These are phyloP conservation scores for Polychaeton citri DNA, from an alignment of 2,329 filamentous ascomycete species.

Conservation along the genomic window DNA sequence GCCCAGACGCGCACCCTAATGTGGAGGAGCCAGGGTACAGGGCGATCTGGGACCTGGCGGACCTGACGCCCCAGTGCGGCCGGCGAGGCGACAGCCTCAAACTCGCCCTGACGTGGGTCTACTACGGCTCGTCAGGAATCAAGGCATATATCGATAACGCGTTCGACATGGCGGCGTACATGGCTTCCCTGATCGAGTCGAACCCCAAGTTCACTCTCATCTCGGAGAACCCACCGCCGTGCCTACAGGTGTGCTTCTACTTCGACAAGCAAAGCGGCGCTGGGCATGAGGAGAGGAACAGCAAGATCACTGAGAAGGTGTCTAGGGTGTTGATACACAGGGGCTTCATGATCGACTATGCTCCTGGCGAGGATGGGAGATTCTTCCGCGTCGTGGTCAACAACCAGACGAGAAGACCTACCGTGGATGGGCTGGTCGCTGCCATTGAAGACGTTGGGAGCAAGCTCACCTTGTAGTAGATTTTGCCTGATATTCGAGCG, in stretches of 20 bases:
- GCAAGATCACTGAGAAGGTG: constrained; percentile 42
- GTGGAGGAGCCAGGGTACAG: constrained; percentile 16
- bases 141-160: constrained; percentile 49
- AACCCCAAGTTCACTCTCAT: constrained; percentile 56
- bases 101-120: constrained; percentile 76
- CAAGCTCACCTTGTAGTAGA: too few species aligned
- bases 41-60: constrained; percentile 78
- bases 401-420: constrained; percentile 44
- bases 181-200: constrained; percentile 47
- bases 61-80: constrained; percentile 87
- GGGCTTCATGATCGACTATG: constrained; percentile 60
- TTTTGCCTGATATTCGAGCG: too few species aligned
- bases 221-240: constrained; percentile 65
- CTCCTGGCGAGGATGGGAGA: constrained; percentile 46
- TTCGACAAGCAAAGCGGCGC: constrained; percentile 39
- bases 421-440: constrained; percentile 48
- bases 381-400: constrained; percentile 61
- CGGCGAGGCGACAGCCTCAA: constrained; percentile 76
- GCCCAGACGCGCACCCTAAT: constrained; percentile 16
- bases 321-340: constrained; percentile 39
- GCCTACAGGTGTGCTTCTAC: constrained; percentile 92
- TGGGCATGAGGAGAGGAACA: constrained; percentile 35
- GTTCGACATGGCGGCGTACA: constrained; percentile 55
- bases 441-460: constrained; percentile 39
- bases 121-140: constrained; percentile 70